phyloP scores from a whole-genome alignment of 2,329 filamentous ascomycete genomes.

The Purpureocillium lavendulum region DNA sequence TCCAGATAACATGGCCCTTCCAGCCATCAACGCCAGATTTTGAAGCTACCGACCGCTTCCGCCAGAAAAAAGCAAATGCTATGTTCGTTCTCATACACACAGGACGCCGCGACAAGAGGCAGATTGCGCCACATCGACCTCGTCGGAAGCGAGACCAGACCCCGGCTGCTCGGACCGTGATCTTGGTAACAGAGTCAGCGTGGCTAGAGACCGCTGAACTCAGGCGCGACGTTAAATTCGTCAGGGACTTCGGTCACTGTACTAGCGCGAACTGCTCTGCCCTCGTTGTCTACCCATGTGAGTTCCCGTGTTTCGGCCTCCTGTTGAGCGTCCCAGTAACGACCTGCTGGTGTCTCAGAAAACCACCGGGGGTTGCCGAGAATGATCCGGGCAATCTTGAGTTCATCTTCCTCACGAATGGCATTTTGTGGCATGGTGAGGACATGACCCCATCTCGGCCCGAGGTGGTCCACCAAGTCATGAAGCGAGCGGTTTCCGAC shows the following conservation, averaged over 20 bases:
- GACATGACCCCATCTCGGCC: slow-evolving; percentile 11
- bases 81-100: too few species aligned
- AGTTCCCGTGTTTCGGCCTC: slow-evolving; percentile 2
- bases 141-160: too few species aligned
- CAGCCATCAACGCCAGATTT: too few species aligned
- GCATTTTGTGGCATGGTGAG: slow-evolving; percentile 29
- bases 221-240: too few species aligned
- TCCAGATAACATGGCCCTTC: too few species aligned
- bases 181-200: too few species aligned
- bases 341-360: slow-evolving; percentile 1
- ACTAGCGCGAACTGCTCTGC: neutral
- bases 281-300: slow-evolving; percentile 7
- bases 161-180: too few species aligned
- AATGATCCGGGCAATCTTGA: slow-evolving; percentile 31
- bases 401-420: slow-evolving; percentile 22
- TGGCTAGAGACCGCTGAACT: too few species aligned
- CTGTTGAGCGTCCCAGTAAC: neutral
- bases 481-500: slow-evolving; percentile 37
- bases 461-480: slow-evolving; percentile 32
- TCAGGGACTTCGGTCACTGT: neutral
- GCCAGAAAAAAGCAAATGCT: too few species aligned
- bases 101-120: too few species aligned
- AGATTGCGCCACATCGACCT: too few species aligned
- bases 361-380: slow-evolving; percentile 36
- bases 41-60: too few species aligned